Percentiles rank a stretch among this genome's conserved stretches.
Conservation (phyloP, 306 rosid species). For the Vigna angularis region DNA sequence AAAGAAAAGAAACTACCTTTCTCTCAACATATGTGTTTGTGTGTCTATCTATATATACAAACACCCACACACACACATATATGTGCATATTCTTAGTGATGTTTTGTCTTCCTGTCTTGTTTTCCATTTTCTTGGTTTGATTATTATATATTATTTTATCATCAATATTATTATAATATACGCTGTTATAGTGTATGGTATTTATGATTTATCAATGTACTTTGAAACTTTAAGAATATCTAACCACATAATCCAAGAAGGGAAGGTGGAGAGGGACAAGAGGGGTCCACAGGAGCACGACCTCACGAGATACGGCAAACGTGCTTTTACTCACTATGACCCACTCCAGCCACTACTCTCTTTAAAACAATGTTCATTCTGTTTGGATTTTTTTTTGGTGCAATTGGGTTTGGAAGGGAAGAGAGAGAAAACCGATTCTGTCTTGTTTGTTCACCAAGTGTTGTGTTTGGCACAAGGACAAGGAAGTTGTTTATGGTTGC, state of each 20-base stretch:
- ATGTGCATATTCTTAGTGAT: background rate
- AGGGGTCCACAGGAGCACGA: conserved; percentile 35
- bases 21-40: background rate
- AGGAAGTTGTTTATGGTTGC: no score
- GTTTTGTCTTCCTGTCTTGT: conserved; percentile 18
- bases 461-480: no score
- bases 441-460: no score
- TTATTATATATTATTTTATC: background rate
- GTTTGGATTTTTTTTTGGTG: background rate
- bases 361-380: background rate
- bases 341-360: conserved; percentile 38
- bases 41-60: no score
- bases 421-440: no score
- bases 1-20: background rate
- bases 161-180: no score
- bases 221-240: background rate
- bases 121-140: conserved; percentile 5
- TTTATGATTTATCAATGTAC: background rate
- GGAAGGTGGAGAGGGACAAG: conserved; percentile 33
- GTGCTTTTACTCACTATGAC: conserved; percentile 45
- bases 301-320: conserved; percentile 39
- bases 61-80: background rate
- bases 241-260: conserved; percentile 3
- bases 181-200: no score
- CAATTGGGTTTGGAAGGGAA: background rate